Percentiles rank a stretch among this genome's conserved stretches.
phyloP scores from a whole-genome alignment of 1,284 basidiomycete species.

The Tremellales sp. region DNA sequence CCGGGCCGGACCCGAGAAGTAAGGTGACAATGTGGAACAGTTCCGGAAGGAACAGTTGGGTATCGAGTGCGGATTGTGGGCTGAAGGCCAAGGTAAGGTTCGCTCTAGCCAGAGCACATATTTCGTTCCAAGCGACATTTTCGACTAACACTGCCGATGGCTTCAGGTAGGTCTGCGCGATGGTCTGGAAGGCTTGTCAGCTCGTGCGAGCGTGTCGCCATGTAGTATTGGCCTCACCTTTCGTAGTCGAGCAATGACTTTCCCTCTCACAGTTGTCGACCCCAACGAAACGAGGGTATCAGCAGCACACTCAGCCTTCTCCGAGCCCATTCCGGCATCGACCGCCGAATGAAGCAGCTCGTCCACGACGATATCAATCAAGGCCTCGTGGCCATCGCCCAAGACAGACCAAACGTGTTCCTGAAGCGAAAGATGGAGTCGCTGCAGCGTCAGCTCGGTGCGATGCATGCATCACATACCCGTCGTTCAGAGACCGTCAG shows the following conservation, averaged over 20 bases:
- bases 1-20: conserved; percentile 67
- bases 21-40: conserved; percentile 72
- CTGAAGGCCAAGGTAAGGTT: conserved; percentile 67
- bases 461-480: conserved; percentile 53
- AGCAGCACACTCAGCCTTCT: conserved; percentile 68
- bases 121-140: conserved; percentile 76
- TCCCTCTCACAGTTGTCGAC: conserved; percentile 71
- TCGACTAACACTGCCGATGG: conserved; percentile 61
- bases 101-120: conserved; percentile 71
- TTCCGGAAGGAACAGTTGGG: conserved; percentile 77
- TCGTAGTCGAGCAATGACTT: conserved; percentile 69
- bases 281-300: conserved; percentile 69
- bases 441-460: conserved; percentile 50
- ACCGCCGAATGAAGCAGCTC: conserved; percentile 74
- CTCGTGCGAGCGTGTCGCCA: not conserved
- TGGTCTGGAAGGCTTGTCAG: conserved; percentile 54
- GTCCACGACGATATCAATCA: conserved; percentile 68
- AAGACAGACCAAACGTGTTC: conserved; percentile 72
- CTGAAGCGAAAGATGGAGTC: conserved; percentile 62
- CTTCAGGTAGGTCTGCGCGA: conserved; percentile 67
- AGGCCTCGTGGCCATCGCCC: conserved; percentile 60
- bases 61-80: conserved; percentile 59
- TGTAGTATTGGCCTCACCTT: conserved; percentile 54
- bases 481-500: conserved; percentile 66
- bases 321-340: conserved; percentile 71